Percentiles rank a stretch among this genome's conserved stretches.
These are phyloP conservation scores for Saccharum spontaneum DNA, from an alignment of 176 grass and related monocot genomes.

Conservation along the genomic window DNA sequence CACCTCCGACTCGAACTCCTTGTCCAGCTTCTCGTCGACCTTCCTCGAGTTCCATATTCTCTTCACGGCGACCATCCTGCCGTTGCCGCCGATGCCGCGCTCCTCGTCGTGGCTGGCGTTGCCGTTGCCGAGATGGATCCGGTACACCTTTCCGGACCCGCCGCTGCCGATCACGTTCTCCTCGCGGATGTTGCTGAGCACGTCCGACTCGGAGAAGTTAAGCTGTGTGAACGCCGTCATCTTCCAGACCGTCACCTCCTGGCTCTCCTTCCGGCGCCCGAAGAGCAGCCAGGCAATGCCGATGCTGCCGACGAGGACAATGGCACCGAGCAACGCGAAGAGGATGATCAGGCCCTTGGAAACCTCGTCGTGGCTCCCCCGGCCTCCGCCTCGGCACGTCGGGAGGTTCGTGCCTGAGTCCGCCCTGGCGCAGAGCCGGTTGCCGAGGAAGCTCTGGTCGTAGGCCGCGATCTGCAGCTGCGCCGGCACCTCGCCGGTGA, in stretches of 20 bases:
- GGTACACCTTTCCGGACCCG: slow-evolving; percentile 72
- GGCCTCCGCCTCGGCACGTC: neutral
- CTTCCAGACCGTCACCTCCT: slow-evolving; percentile 56
- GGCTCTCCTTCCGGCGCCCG: slow-evolving; percentile 35
- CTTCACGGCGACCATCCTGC: slow-evolving; percentile 65
- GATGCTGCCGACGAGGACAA: slow-evolving; percentile 37
- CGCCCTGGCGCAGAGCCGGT: slow-evolving; percentile 57
- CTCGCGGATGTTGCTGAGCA: slow-evolving; percentile 50
- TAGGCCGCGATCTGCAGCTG: slow-evolving; percentile 55
- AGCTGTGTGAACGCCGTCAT: slow-evolving; percentile 61
- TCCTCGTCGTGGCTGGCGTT: slow-evolving; percentile 22
- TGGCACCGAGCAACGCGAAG: slow-evolving; percentile 37
- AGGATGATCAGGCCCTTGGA: slow-evolving; percentile 46
- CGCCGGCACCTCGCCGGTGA: slow-evolving; percentile 61
- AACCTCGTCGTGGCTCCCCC: slow-evolving; percentile 22
- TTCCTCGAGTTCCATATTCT: slow-evolving; percentile 54
- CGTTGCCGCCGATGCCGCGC: neutral
- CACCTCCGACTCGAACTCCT: slow-evolving; percentile 77
- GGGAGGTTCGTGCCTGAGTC: slow-evolving; percentile 31
- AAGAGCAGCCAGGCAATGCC: slow-evolving; percentile 47
- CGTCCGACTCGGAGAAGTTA: slow-evolving; percentile 53
- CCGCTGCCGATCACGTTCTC: slow-evolving; percentile 73
- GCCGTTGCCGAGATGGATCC: slow-evolving; percentile 31
- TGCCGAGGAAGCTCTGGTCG: slow-evolving; percentile 63
- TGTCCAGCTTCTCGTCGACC: slow-evolving; percentile 49